Evolutionary conservation across 345 rosid species (phyloP), one percentile per base, ranked within the genome.

Genomic region (Corchorus olitorius): DNA sequence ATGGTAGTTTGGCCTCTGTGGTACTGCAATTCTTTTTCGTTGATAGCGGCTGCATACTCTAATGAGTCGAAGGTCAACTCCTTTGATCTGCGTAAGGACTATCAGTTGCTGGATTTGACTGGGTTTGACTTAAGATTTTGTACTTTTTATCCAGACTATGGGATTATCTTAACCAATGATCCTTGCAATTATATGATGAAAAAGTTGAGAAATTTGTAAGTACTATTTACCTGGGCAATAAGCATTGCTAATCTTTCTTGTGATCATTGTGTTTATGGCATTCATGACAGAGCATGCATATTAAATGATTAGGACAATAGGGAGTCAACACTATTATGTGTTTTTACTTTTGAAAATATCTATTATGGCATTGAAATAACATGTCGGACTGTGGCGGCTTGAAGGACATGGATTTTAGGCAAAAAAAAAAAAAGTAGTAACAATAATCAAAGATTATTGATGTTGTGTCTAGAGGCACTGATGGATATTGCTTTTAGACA

Each of bases 201-300:
- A 27, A 48, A 20, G 7, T 6, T 11, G n/a, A 46, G 9, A 66
- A 5, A 1, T 61, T 60, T 60, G 41, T 33, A 12, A 5, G 41
- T 16, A 33, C 17, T 33, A 60, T 16, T 60, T 33, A 33, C 41
- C 17, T 27, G 16, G 39, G 8, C 15, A 5, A 33, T 4, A 35
- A 61, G n/a, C 41, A 34, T 0, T 61, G 19, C 34, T 61, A 34
- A 61, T 61, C 9, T 34, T 13, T 61, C 41, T 61, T 14, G 43
- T 33, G 41, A 61, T 61, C 65, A 61, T 61, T 27, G 60, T 70
- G 61, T 8, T 71, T 19, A 37, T n/a, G 60, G 35, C 35, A 39
- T 71, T 54, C 50, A 17, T 71, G 50, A 37, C 75, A 37, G 35
- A 71, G 49, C 62, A 71, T 71, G 50, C 63, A 33, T 14, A 37